These are phyloP conservation scores for Volutella citrinella DNA, from an alignment of 2,329 filamentous ascomycete species.

Conservation along the genomic window DNA sequence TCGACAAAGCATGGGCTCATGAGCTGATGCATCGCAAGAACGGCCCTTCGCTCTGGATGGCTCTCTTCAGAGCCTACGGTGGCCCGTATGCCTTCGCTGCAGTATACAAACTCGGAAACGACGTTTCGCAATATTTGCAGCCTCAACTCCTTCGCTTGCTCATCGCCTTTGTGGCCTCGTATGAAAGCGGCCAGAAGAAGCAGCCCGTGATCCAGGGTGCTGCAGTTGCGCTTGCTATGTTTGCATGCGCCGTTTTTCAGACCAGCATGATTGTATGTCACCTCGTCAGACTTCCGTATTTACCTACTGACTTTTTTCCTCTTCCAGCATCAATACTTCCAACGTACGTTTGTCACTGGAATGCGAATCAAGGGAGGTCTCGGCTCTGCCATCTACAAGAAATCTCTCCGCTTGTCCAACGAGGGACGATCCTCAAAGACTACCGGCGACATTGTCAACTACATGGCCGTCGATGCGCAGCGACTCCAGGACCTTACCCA, in stretches of 20 bases:
- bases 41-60: constrained; percentile 72
- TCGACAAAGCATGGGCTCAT: constrained; percentile 72
- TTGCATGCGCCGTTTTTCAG: constrained; percentile 78
- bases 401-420: constrained; percentile 86
- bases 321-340: constrained; percentile 87
- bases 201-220: constrained; percentile 82
- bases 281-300: too few relatives aligned
- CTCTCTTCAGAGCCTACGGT: constrained; percentile 80
- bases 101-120: constrained; percentile 85
- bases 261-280: constrained; percentile 71
- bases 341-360: constrained; percentile 87
- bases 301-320: not conserved
- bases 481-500: constrained; percentile 92
- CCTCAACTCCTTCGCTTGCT: constrained; percentile 84
- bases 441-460: constrained; percentile 97
- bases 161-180: constrained; percentile 82
- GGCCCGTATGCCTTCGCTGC: constrained; percentile 78
- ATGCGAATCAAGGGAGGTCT: constrained; percentile 95
- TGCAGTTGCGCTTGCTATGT: constrained; percentile 90
- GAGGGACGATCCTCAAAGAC: constrained; percentile 86
- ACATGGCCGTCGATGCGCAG: constrained; percentile 98
- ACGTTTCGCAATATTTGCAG: constrained; percentile 81
- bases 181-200: constrained; percentile 56
- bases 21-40: constrained; percentile 67
- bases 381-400: constrained; percentile 87